Evolutionary conservation across 169 alveolate species (phyloP), one percentile per base, ranked within the genome.

Genomic region (Plasmodium gallinaceum): DNA sequence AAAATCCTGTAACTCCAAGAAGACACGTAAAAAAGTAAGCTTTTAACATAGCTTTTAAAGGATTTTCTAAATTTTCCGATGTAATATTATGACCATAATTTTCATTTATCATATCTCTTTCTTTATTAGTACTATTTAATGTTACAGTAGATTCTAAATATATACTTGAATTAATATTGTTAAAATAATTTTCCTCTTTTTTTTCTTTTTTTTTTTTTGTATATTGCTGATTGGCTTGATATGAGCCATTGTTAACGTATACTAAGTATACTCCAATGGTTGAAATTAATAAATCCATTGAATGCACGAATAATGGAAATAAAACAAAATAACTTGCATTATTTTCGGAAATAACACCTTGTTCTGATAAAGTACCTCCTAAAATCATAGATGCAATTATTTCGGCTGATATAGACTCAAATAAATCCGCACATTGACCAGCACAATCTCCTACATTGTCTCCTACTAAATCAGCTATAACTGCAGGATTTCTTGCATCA

Each of bases 401-500:
- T 92, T 96, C 98, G 5, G 97, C 98, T 7, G 97, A 95, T 20
- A 96, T 96, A 3, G 97, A 94, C 80, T 97, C 98, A 68, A 96
- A 97, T 70, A 95, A 64, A 88, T 97, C 98, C 22, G 98, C 98
- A 75, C 97, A 93, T 85, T 95, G 95, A 10, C 98, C 98, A 46
- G 97, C 98, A 83, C 97, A 96, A 83, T 96, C 98, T 54, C 98
- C 98, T 66, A 96, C 98, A 89, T 96, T 95, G 92, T 96, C 98
- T 22, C 98, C 98, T 12, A 96, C 98, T 69, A 95, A 70, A 74
- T 97, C 98, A 37, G 97, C 98, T 43, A 96, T 94, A n/a, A 95
- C 97, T 32, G 98, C 98, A 32, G 98, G 98, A 68, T 96, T 96
- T 54, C 98, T 93, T 0, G 97, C 96, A 74, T 96, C 98, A 83